Evolutionary conservation across 2,329 filamentous ascomycete species (phyloP).

Genomic region (Zasmidium citrigriseum): DNA sequence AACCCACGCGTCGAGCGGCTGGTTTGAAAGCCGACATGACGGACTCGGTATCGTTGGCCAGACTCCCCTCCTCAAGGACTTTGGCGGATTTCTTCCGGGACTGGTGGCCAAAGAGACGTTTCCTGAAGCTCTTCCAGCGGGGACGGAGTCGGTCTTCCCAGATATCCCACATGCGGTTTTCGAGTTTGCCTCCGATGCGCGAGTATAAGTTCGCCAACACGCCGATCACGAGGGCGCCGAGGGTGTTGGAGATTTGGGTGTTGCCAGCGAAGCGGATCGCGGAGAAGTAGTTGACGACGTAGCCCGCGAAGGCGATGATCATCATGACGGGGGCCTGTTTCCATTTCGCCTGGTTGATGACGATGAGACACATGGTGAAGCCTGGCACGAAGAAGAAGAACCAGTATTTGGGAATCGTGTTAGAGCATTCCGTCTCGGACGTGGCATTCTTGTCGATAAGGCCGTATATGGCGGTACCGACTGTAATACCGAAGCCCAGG

Average conservation of each 20-base stretch:
- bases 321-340: constrained; percentile 77
- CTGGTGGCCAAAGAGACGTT: constrained; percentile 30
- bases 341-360: constrained; percentile 82
- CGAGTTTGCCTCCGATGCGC: constrained; percentile 60
- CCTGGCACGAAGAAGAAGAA: constrained; percentile 72
- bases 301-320: constrained; percentile 71
- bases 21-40: constrained; percentile 24
- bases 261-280: constrained; percentile 67
- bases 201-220: constrained; percentile 79
- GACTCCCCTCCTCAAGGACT: constrained; percentile 32
- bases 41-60: constrained; percentile 28
- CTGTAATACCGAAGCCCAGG: constrained; percentile 54
- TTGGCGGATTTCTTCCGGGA: constrained; percentile 22
- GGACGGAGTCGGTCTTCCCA: constrained; percentile 56
- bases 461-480: constrained; percentile 52
- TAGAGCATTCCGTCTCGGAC: constrained; percentile 43
- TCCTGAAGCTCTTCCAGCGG: constrained; percentile 29
- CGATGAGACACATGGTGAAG: constrained; percentile 72
- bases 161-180: constrained; percentile 57
- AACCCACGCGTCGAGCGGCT: constrained; percentile 56
- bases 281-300: constrained; percentile 73
- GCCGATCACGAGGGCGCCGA: constrained; percentile 75
- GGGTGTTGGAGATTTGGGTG: constrained; percentile 73
- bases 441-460: constrained; percentile 50
- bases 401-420: constrained; percentile 53